Base-by-base conservation (phyloP, 306 rosid species). In the Castanea sativa region DNA sequence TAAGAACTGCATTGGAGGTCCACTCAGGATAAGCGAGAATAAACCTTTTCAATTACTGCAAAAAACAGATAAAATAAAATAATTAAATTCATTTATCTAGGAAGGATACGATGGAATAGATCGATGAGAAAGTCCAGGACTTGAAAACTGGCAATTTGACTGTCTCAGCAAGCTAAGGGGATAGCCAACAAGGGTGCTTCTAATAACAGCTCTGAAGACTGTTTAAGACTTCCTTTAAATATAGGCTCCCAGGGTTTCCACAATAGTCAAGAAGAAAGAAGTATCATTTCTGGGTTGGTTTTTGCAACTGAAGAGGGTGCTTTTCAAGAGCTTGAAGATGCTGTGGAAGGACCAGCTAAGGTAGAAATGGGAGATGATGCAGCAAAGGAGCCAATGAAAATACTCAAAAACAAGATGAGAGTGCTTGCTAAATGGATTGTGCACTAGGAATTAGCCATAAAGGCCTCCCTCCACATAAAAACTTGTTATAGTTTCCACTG, bases 281-380 rank as follows among this genome's bases (percentile, higher is more conserved):
- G 73, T 77, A 27, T 64, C 20, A 52, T 75, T 64, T 82, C 71
- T 57, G 88, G 81, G 69, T 78, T 82, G 88, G 82, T 75, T 63
- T 74, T 53, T 8, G 83, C 69, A 52, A 82, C 67, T 30, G 86
- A 71, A 69, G 78, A 80, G 25, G 80, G 82, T 75, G 74, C 77
- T 71, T 79, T 88, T 5, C 82, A 80, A 71, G 87, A 77, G 77
- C 69, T 74, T 41, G 83, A 84, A 79, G 83, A 78, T 73, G 84
- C 27, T 30, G 80, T 76, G 25, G 52, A 74, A 71, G 77, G 83
- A 80, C 83, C 86, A 76, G 69, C 71, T 9, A 85, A 83, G 74
- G 88, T 79, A 20, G 89, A 71, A 35, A 79, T 72, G 84, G 83
- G 35, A 73, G 86, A 81, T 56, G 76, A 84, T 61, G 35, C 70